phyloP scores from a whole-genome alignment of 306 rosid genomes.

The Prunus mira region DNA sequence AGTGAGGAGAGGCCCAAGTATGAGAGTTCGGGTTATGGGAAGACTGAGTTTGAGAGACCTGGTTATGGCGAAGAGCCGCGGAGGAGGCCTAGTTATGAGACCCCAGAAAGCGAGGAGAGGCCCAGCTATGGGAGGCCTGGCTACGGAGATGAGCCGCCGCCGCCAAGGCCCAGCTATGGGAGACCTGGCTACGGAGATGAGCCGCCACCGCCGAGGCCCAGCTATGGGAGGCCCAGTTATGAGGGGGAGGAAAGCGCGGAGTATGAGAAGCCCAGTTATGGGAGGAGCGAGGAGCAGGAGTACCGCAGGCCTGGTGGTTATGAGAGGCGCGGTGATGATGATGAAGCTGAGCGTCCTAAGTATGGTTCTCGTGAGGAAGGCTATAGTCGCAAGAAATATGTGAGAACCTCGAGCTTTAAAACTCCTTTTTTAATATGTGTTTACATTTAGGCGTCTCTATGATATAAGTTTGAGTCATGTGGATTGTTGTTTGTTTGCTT shows the following conservation, averaged over 20 bases:
- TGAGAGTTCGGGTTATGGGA: not conserved
- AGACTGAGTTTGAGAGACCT: not conserved
- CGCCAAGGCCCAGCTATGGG: slow-evolving; percentile 32
- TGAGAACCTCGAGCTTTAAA: slow-evolving; percentile 36
- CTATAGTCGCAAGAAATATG: slow-evolving; percentile 75
- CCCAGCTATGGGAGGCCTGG: slow-evolving; percentile 16
- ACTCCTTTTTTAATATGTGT: not conserved
- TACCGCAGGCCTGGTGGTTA: not conserved
- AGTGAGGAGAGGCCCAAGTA: not conserved
- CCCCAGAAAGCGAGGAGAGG: slow-evolving; percentile 5
- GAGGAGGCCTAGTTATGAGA: slow-evolving; percentile 17
- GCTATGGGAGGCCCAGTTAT: slow-evolving; percentile 30
- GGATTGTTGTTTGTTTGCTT: too few species aligned
- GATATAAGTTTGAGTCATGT: too few species aligned
- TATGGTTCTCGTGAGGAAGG: slow-evolving; percentile 51
- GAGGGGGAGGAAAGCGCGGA: slow-evolving; percentile 23
- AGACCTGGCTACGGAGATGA: slow-evolving; percentile 13
- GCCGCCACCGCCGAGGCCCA: slow-evolving; percentile 27
- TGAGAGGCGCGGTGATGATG: slow-evolving; percentile 29
- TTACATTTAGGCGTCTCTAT: too few species aligned
- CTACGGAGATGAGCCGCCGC: slow-evolving; percentile 20
- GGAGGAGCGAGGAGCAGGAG: not conserved
- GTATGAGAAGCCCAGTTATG: slow-evolving; percentile 20
- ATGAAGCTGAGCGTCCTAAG: slow-evolving; percentile 28
- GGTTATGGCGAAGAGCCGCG: slow-evolving; percentile 11